Evolutionary conservation across 2,329 filamentous ascomycete genomes (phyloP), one percentile per base, ranked within the genome.

Genomic region (Hypocreales sp.): DNA sequence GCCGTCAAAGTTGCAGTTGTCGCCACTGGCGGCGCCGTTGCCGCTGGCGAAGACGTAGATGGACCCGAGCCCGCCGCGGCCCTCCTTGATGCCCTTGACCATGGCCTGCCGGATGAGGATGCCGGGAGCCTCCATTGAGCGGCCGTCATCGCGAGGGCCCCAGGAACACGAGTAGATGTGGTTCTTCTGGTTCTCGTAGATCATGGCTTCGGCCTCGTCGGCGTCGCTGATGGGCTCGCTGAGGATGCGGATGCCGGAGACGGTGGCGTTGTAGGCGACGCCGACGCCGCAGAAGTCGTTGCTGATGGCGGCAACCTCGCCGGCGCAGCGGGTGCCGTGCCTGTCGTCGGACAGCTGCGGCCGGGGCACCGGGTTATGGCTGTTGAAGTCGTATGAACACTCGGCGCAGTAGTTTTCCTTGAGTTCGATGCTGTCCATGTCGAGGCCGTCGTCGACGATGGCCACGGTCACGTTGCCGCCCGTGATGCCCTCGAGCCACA

Each of bases 1-100:
- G 21, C 90, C 90, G 47, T 98, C 90, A 49, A 98, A 98, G 51
- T 98, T 98, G 66, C 90, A 98, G 55, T 98, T 95, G 51, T 98
- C 90, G 25, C 81, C 86, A 37, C 62, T 72, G 4, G 64, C 61
- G 8, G 87, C 92, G 31, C 90, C 90, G 46, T 98, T 98, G 32
- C 90, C 90, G 38, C 87, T 55, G 23, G 90, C 90, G 52, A 98
- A 98, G 29, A 98, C 90, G 45, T 84, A 98, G 38, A 98, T 80
- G 16, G 83, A 92, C 7, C 90, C 90, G 28, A 76, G 72, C 4
- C 84, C 82, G 26, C 60, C 64, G 27, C 90, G 79, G 22, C 90
- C 90, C 32, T 92, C 74, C 47, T 95, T 86, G 8, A 94, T 67
- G 19, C 82, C 87, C 40, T 90, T 90, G 27, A 94, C 62, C 75